A percentile compares a stretch with the other conserved stretches of the same genome.
Conservation (phyloP, 2,329 filamentous ascomycete genomes). For the Mariannaea sp. region DNA sequence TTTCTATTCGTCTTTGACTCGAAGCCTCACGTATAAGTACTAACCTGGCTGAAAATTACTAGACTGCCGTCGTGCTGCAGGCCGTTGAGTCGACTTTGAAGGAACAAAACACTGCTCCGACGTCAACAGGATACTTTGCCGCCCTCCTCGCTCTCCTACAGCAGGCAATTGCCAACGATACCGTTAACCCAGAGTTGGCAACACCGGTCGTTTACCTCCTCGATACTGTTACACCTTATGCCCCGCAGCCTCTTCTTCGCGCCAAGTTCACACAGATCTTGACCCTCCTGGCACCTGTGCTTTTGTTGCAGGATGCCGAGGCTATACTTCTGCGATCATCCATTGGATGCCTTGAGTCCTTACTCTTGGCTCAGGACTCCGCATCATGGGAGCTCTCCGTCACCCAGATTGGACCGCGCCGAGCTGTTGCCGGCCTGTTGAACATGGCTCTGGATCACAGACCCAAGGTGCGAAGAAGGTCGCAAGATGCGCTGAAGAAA, state of each 20-base stretch:
- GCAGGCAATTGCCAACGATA: constrained; percentile 71
- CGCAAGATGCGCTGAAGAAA: constrained; percentile 84
- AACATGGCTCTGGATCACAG: constrained; percentile 83
- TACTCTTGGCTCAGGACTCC: constrained; percentile 86
- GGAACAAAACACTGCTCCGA: constrained; percentile 81
- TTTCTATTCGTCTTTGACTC: neutral
- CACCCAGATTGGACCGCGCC: constrained; percentile 80
- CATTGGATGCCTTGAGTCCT: constrained; percentile 91
- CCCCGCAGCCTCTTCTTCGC: constrained; percentile 84
- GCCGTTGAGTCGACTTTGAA: constrained; percentile 92
- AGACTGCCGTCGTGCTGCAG: constrained; percentile 85
- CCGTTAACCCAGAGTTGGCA: constrained; percentile 79
- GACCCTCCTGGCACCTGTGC: constrained; percentile 79
- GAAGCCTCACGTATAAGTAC: constrained; percentile 13
- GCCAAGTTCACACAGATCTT: constrained; percentile 96
- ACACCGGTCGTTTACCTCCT: constrained; percentile 93
- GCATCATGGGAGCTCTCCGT: constrained; percentile 86
- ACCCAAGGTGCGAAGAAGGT: constrained; percentile 92
- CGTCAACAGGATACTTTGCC: constrained; percentile 91
- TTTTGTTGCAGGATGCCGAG: constrained; percentile 81
- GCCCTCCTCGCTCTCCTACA: constrained; percentile 88
- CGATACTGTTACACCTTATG: constrained; percentile 84
- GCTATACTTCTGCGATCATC: constrained; percentile 84
- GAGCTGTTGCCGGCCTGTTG: constrained; percentile 85
- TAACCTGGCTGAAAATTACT: constrained; percentile 12